These are phyloP conservation scores for Catharanthus roseus DNA, from an alignment of 257 asterid genomes.

Conservation along the genomic window DNA sequence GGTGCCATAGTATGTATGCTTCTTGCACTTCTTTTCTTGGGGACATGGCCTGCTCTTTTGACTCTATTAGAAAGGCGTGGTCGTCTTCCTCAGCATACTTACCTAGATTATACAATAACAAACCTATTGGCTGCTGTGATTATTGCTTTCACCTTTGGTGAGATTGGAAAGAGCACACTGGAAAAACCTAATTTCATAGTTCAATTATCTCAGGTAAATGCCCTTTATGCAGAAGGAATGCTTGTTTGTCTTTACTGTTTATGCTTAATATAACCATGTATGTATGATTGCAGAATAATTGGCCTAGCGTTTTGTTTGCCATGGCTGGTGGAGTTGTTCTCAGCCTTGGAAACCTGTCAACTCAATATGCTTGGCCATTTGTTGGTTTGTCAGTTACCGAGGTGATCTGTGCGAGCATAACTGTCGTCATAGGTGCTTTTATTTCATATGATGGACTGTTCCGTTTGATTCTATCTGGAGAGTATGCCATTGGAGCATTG, in stretches of 20 bases:
- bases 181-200: constrained; percentile 62
- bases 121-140: constrained; percentile 71
- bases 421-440: constrained; percentile 81
- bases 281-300: constrained; percentile 58
- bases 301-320: constrained; percentile 77
- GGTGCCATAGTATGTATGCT: constrained; percentile 94
- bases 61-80: constrained; percentile 79
- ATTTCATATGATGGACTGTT: not conserved
- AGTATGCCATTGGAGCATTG: not conserved
- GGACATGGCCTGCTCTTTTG: constrained; percentile 84
- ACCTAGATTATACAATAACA: constrained; percentile 72
- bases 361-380: constrained; percentile 92
- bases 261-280: not conserved
- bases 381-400: constrained; percentile 91
- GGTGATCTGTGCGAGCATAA: constrained; percentile 71
- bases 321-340: constrained; percentile 90
- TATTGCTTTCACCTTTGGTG: constrained; percentile 83
- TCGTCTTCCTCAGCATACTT: constrained; percentile 83
- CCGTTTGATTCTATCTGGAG: not conserved
- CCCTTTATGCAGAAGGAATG: not conserved
- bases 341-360: constrained; percentile 82
- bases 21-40: constrained; percentile 54
- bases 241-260: not conserved
- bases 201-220: constrained; percentile 71
- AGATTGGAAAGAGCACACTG: constrained; percentile 50